Base-by-base conservation (phyloP, 1,284 basidiomycete genomes). In the Cystobasidiaceae sp. region DNA sequence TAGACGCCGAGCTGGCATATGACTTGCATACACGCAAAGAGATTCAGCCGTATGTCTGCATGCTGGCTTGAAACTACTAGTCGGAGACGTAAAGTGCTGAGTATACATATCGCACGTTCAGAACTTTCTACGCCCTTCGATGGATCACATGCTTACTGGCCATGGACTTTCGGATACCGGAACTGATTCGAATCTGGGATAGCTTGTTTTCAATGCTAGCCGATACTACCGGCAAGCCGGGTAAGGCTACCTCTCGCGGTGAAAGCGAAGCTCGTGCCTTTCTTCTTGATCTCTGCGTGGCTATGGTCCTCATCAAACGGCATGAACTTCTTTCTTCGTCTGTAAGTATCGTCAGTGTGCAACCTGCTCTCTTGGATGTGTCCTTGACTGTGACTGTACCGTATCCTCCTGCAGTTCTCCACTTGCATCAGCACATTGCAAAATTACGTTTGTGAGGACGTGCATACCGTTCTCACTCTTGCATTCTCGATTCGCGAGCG, bases 131-230 rank as follows among this genome's bases (percentile, higher is more conserved):
- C 32, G 61, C 61, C 17, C 45, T 64, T 5, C 61, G 61, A 5
- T 64, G 61, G 61, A 64, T 64, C 19, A 64, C 61, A 15, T 64
- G 61, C 27, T 45, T 64, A 2, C 32, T 64, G 27, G 61, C 61
- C 2, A 33, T 56, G 43, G 61, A 64, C 27, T 64, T 64, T 21
- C 61, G 46, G 41, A 55, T 64, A 49, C 61, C 61, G 9, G 61
- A 64, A 37, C 52, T 64, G 7, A 28, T 64, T 28, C 52, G 48
- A 17, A 44, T 64, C 7, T 64, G 61, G 61, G 61, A 64, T 23
- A 55, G 51, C 25, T 43, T 64, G 15, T 64, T 64, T 19, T 51
- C 61, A 1, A 51, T 64, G 43, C 44, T 64, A 9, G 61, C 61
- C 13, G 61, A 56, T 28, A 56, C 34, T 25, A 56, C 39, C 32